These are phyloP conservation scores for Inga oerstediana DNA, from an alignment of 306 rosid species.

Conservation along the genomic window DNA sequence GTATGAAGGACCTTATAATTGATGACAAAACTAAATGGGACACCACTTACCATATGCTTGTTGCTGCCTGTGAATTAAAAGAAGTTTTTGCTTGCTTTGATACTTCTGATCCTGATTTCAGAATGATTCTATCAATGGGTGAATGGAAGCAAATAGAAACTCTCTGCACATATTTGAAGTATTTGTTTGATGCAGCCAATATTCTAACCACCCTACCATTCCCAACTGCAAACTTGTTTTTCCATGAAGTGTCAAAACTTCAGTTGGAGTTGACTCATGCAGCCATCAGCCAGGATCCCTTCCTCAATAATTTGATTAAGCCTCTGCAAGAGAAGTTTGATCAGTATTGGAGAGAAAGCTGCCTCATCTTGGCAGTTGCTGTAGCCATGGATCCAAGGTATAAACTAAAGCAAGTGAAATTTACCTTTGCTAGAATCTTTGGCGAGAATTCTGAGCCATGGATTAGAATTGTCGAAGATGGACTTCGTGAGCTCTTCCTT, in stretches of 20 bases:
- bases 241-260: conserved; percentile 69
- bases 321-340: conserved; percentile 78
- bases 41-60: conserved; percentile 84
- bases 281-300: conserved; percentile 69
- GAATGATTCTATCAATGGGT: conserved; percentile 50
- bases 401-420: conserved; percentile 79
- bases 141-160: conserved; percentile 82
- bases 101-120: conserved; percentile 57
- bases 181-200: conserved; percentile 68
- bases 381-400: conserved; percentile 87
- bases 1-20: conserved; percentile 56
- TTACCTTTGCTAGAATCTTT: conserved; percentile 61
- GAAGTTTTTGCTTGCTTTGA: conserved; percentile 86
- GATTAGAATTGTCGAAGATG: conserved; percentile 68
- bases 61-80: conserved; percentile 73
- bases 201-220: conserved; percentile 51
- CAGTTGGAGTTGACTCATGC: conserved; percentile 66
- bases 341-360: conserved; percentile 81
- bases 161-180: conserved; percentile 68
- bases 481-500: conserved; percentile 74
- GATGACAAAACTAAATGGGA: conserved; percentile 84
- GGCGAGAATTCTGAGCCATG: conserved; percentile 73
- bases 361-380: conserved; percentile 77
- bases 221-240: conserved; percentile 79
- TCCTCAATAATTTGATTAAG: conserved; percentile 56